Percentiles rank a stretch among this genome's conserved stretches.
These are phyloP conservation scores for Coemansia guatemalensis DNA, from an alignment of 192 early-diverging fungal species.

Conservation along the genomic window DNA sequence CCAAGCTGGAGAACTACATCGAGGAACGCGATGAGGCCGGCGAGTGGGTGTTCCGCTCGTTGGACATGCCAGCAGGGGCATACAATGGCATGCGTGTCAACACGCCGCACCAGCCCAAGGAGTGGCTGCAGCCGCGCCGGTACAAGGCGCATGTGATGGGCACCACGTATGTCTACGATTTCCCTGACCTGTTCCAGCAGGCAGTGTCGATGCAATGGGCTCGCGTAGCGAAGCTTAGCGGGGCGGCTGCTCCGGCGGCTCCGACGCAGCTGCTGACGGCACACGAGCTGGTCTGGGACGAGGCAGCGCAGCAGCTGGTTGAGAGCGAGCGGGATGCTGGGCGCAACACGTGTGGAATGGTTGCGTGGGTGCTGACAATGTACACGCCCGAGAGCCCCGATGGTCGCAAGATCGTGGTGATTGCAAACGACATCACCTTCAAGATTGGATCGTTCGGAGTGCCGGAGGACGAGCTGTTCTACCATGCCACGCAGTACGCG, in stretches of 20 bases:
- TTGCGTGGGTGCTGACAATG: conserved; percentile 87
- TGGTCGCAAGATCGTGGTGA: conserved; percentile 85
- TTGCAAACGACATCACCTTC: conserved; percentile 98
- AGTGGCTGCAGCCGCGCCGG: conserved; percentile 93
- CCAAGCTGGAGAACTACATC: conserved; percentile 90
- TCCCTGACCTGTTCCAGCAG: conserved; percentile 94
- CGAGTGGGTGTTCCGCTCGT: conserved; percentile 84
- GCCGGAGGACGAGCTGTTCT: conserved; percentile 89
- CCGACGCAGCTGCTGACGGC: conserved; percentile 72
- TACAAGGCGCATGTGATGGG: conserved; percentile 98
- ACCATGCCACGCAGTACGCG: conserved; percentile 87
- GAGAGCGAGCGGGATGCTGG: conserved; percentile 80
- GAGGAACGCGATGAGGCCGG: conserved; percentile 83
- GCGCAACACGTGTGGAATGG: conserved; percentile 94
- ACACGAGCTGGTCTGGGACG: conserved; percentile 87
- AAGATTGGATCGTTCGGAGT: conserved; percentile 97
- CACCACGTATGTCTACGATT: conserved; percentile 99
- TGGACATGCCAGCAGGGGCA: conserved; percentile 72
- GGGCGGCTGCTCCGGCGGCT: conserved; percentile 27
- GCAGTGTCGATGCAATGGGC: conserved; percentile 82
- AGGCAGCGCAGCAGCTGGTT: conserved; percentile 64
- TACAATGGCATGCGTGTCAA: conserved; percentile 80
- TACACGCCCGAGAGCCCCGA: conserved; percentile 92
- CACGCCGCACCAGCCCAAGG: conserved; percentile 89
- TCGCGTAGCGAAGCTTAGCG: conserved; percentile 39